Conservation (phyloP, 345 rosid species). For the Citrus medica region DNA sequence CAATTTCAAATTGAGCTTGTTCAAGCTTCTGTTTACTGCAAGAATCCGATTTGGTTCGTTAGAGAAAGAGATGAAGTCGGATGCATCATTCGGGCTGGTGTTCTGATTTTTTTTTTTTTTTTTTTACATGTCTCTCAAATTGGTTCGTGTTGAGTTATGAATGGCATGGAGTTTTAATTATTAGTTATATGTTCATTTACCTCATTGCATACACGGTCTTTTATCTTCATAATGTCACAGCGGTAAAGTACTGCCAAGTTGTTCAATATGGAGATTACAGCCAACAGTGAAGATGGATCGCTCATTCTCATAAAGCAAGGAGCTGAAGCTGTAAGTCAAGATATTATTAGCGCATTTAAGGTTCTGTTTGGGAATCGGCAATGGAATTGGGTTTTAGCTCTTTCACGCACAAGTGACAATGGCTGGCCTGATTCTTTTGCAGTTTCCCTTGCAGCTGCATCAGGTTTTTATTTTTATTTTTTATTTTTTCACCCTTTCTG, state of each 20-base stretch:
- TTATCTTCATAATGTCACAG: not conserved
- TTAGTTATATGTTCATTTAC: not conserved
- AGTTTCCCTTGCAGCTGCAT: not conserved
- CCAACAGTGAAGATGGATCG: slow-evolving; percentile 23
- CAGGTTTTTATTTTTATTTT: not conserved
- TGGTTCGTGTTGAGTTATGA: not conserved
- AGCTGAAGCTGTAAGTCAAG: slow-evolving; percentile 69
- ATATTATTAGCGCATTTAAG: not conserved
- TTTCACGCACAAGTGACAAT: not conserved
- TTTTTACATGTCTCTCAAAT: not conserved
- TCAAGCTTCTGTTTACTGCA: not conserved
- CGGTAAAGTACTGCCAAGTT: not conserved
- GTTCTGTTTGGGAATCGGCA: not conserved
- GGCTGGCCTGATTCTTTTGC: not conserved
- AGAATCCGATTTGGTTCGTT: not conserved
- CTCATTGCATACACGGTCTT: not conserved
- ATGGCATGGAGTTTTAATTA: not conserved
- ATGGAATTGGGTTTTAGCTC: not conserved
- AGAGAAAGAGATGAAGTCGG: not conserved
- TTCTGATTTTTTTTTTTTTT: not conserved
- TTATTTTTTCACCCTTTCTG: not conserved
- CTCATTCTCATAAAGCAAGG: slow-evolving; percentile 67
- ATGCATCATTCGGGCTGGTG: not conserved
- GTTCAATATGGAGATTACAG: slow-evolving; percentile 31
- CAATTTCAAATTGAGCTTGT: not conserved